Evolutionary conservation across 257 asterid genomes (phyloP).

Genomic region (Thymus quinquecostatus): DNA sequence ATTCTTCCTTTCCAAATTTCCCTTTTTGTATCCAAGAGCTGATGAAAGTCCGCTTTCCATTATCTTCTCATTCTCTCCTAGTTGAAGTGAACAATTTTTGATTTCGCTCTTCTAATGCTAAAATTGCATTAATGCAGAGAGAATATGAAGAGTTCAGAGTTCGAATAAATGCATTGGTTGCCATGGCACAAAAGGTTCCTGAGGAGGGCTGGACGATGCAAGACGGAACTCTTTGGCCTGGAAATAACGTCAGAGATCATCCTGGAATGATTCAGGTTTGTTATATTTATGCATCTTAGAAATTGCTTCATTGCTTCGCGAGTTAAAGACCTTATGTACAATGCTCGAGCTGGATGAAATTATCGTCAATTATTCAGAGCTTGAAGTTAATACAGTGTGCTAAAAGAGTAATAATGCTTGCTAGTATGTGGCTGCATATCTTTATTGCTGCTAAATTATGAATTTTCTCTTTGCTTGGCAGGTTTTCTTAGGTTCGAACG

Average conservation of each 20-base stretch:
- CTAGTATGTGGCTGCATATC: too few species aligned
- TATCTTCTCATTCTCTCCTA: neutral
- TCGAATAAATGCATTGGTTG: slow-evolving; percentile 76
- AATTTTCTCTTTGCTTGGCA: slow-evolving; percentile 28
- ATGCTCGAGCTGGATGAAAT: too few species aligned
- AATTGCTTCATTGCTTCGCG: too few species aligned
- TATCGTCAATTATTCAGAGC: too few species aligned
- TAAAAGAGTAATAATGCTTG: neutral
- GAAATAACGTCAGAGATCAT: slow-evolving; percentile 84
- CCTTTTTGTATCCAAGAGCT: neutral
- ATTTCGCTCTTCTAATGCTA: slow-evolving; percentile 7
- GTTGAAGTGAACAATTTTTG: neutral
- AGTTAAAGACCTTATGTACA: too few species aligned
- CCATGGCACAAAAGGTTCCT: slow-evolving; percentile 83
- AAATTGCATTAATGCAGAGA: slow-evolving; percentile 55
- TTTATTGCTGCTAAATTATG: too few species aligned
- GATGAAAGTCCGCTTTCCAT: neutral
- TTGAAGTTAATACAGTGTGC: too few species aligned
- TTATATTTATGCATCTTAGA: too few species aligned
- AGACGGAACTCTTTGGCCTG: slow-evolving; percentile 94
- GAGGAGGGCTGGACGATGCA: slow-evolving; percentile 98
- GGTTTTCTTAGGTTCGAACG: slow-evolving; percentile 80
- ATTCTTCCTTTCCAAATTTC: neutral
- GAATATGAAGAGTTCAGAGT: slow-evolving; percentile 89
- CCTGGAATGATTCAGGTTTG: slow-evolving; percentile 96